Base-by-base conservation (phyloP, 2,329 filamentous ascomycete genomes). In the Bipolaris sorokiniana region DNA sequence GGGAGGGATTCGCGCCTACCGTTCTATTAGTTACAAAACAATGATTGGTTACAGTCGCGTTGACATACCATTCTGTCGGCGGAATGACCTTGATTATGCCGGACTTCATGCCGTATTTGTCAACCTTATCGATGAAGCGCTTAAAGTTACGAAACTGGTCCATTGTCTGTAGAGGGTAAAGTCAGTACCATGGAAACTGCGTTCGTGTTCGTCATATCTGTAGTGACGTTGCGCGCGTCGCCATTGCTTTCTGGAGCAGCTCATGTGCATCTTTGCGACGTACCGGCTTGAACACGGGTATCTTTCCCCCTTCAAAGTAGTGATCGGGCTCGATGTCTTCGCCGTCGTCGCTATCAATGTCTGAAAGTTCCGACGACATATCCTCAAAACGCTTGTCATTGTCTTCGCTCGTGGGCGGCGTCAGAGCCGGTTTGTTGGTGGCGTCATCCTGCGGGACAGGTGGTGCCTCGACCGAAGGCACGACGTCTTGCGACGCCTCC, bases 71-170 rank as follows among this genome's bases (percentile, higher is more conserved):
- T 85, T 98, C 93, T 70, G 89, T 81, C 0, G 95, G 95, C 26
- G 95, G 93, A 51, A 98, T 89, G 56, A 99, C 90, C 79, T 99
- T 98, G 73, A 98, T 88, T 68, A 99, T 97, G 34, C 95, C 95
- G 20, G 92, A 95, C 78, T 92, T 91, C 95, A 99, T 99, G 69
- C 95, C 95, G 76, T 97, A 97, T 64, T 88, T 86, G 76, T 99
- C 91, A 61, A 99, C 87, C 77, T 91, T 93, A 72, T 88, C 86
- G 83, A 98, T 90, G 76, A 96, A 98, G 74, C 86, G 87, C 79
- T 94, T 90, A 77, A 99, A 99, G 78, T 95, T 91, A 71, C 88
- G 88, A 79, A 98, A 98, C 78, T 99, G 92, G 61, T 90, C 85
- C 91, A 97, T 96, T 57, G 90, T 94, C 77, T 88, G 65, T 59